phyloP scores from a whole-genome alignment of 1,139 yeast species.

The Candida anutae region DNA sequence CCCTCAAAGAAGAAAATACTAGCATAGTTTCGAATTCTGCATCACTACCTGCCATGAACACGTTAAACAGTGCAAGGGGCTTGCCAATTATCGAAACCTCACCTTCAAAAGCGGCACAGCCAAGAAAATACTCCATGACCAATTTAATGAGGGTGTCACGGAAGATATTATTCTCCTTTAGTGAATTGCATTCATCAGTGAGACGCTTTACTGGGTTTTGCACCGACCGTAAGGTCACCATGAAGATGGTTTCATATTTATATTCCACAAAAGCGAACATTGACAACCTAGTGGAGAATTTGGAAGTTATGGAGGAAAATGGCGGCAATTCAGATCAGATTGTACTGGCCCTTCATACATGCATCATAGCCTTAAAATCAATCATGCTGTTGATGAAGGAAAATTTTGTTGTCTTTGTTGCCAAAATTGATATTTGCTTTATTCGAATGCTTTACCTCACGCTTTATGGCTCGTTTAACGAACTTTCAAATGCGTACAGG shows the following conservation, averaged over 20 bases:
- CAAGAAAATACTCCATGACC: conserved; percentile 12
- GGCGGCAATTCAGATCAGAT: conserved; percentile 24
- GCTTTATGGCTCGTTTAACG: conserved; percentile 66
- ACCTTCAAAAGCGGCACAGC: conserved; percentile 7
- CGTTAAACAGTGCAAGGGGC: conserved; percentile 3
- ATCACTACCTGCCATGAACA: conserved; percentile 1
- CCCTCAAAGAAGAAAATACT: conserved; percentile 3
- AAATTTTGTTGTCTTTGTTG: conserved; percentile 40
- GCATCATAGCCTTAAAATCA: conserved; percentile 42
- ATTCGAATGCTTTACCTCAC: conserved; percentile 68
- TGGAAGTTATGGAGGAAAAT: conserved; percentile 49
- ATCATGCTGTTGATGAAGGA: conserved; percentile 43
- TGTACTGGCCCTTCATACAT: conserved; percentile 21
- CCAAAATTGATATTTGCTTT: conserved; percentile 58
- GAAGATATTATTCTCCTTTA: conserved; percentile 51
- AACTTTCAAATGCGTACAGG: conserved; percentile 65
- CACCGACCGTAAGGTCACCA: conserved; percentile 52
- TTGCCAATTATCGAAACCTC: conserved; percentile 6
- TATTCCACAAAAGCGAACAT: conserved; percentile 52
- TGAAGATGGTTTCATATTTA: conserved; percentile 48
- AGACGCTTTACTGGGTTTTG: conserved; percentile 63
- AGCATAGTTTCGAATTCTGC: too few species aligned
- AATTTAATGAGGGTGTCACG: conserved; percentile 45
- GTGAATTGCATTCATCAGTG: conserved; percentile 65
- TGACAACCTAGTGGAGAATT: conserved; percentile 49